Conservation (phyloP, 306 rosid genomes). For the Fagus crenata region DNA sequence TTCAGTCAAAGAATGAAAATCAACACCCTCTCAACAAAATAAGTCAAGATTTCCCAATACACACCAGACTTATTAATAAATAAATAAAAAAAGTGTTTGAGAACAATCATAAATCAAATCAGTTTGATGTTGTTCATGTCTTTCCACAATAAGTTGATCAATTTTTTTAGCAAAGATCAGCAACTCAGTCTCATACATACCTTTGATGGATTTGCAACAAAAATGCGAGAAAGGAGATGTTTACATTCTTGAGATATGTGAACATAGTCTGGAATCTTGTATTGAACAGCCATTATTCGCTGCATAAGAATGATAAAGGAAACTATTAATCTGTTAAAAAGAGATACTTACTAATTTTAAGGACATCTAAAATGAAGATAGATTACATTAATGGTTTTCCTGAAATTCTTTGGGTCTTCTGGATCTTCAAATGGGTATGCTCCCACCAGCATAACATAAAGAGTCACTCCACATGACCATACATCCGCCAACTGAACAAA, state of each 20-base stretch:
- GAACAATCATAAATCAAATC: neutral
- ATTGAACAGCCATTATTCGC: constrained; percentile 85
- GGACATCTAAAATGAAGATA: neutral
- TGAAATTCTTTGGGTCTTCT: constrained; percentile 78
- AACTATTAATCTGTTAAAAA: constrained; percentile 16
- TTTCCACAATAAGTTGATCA: neutral
- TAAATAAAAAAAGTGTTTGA: neutral
- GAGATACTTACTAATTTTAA: constrained; percentile 16
- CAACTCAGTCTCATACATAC: constrained; percentile 39
- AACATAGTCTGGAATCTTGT: constrained; percentile 87
- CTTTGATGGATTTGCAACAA: constrained; percentile 66
- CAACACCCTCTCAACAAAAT: neutral
- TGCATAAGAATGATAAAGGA: constrained; percentile 35
- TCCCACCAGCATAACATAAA: constrained; percentile 89
- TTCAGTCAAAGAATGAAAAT: neutral
- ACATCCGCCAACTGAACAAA: constrained; percentile 77
- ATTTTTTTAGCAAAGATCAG: constrained; percentile 2
- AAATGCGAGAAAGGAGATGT: constrained; percentile 74
- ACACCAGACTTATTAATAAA: neutral
- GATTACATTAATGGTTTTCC: constrained; percentile 77
- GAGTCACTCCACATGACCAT: constrained; percentile 91
- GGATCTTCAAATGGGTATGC: constrained; percentile 92
- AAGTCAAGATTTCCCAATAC: constrained; percentile 2
- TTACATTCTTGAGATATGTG: constrained; percentile 83
- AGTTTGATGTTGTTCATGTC: neutral